Base-by-base conservation (phyloP, 1,139 yeast genomes). In the Arxiozyma slooffiae region DNA sequence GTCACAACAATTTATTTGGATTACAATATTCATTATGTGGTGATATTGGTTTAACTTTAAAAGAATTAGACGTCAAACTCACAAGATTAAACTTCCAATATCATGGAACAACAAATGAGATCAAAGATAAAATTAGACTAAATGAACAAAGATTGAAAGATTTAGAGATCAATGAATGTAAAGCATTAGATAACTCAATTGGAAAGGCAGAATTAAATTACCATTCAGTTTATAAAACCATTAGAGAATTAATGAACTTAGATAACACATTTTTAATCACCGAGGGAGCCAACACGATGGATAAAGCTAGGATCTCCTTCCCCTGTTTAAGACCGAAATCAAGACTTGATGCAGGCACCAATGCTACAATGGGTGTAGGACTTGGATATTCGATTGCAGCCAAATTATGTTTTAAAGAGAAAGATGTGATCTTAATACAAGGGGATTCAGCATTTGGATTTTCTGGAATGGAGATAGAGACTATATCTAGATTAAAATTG, bases 401-500 rank as follows among this genome's bases (percentile, higher is more conserved):
- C 7, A 79, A 79, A 55, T 66, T 69, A 2, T 73, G 78, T 0
- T 55, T 67, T 9, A 44, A 81, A 0, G 60, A 67, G 0, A 67
- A 72, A 46, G 62, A 68, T 11, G 79, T 80, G 0, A 66, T 81
- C 2, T 77, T 82, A n/a, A 76, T 81, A 42, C 82, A 79, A 60
- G 87, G 87, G 5, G 87, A 81, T 61, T 81, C 87, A 1, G 86
- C 87, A 1, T 80, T 81, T 67, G 87, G 87, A 1, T 81, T 81
- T 60, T 77, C 83, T 2, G 84, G 78, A 0, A 73, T 80, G 71
- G 87, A 81, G 55, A 58, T 81, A 20, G 87, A 81, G 57, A 81
- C 87, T 0, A 77, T 82, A 1, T 79, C 77, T 6, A 67, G 87
- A 44, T 66, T 72, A 26, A 63, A 71, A 8, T 63, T 81, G 38